Evolutionary conservation across 2,329 filamentous ascomycete genomes (phyloP), one percentile per base, ranked within the genome.

Genomic region (Acrocalymma vagum): DNA sequence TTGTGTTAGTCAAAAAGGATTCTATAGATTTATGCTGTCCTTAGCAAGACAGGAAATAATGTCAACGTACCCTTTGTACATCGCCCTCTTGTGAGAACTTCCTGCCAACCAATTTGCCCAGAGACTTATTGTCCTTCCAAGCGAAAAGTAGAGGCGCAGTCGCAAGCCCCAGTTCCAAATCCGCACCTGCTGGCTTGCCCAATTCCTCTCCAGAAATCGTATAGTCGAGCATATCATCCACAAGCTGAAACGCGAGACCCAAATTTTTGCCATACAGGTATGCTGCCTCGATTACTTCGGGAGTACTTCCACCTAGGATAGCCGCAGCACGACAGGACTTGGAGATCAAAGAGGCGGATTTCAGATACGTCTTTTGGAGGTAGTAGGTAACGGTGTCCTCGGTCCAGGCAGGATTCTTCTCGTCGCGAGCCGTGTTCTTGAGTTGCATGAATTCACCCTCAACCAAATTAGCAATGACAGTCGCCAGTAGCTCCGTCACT

Each of bases 401-500:
- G 2, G 87, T 94, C 82, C 88, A 97, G 8, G 80, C 76, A 1
- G 93, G 93, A 55, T 88, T 86, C 52, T 82, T 79, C 77, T 97
- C 93, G 67, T 96, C 93, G 53, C 83, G 80, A 29, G 88, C 89
- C 1, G 94, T 97, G 72, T 99, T 99, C 76, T 96, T 95, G 59
- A 99, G 78, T 77, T 99, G 94, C 94, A 99, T 99, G 76, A 99
- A 97, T 72, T 99, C 94, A 64, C 94, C 94, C 74, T 99, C 94
- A 14, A 99, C 92, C 17, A 99, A 78, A 69, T 99, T 99, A 29
- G 94, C 93, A 57, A 99, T 97, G 27, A 97, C 94, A 1, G 93
- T 97, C 4, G 94, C 91, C 20, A 99, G 77, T 6, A 99, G 81
- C 74, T 99, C 94, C 7, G 91, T 90, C 3, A 99, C 94, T 72